These are phyloP conservation scores for Coelomomyces lativittatus DNA, from an alignment of 371 early-diverging fungal genomes.

Conservation along the genomic window DNA sequence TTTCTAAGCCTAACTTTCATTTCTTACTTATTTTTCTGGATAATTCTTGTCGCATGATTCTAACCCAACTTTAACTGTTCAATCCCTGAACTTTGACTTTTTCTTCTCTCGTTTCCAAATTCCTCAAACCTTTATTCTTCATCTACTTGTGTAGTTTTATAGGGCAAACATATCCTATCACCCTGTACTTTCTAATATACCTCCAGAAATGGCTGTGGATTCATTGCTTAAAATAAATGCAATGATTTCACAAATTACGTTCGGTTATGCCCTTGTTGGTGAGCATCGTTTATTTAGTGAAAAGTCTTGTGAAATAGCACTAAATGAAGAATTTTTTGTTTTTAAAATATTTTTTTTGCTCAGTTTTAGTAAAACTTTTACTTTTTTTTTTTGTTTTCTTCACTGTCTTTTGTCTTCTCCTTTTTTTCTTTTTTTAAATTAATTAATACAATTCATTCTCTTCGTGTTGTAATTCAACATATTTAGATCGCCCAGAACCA, in stretches of 20 bases:
- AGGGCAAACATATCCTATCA: neutral
- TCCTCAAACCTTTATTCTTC: no score
- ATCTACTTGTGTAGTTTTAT: slow-evolving; percentile 3
- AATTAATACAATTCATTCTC: neutral
- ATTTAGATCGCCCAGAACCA: neutral
- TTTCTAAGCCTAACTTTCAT: no score
- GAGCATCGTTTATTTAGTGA: no score
- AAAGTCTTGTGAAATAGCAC: no score
- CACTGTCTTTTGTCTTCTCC: neutral
- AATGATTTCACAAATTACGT: neutral
- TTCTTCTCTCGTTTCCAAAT: no score
- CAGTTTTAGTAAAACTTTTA: neutral
- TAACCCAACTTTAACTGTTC: no score
- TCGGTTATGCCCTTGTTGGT: neutral
- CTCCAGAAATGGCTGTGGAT: neutral
- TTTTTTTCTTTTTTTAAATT: neutral
- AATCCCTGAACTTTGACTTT: no score
- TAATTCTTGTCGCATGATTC: no score
- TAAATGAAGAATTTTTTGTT: no score
- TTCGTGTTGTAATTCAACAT: neutral
- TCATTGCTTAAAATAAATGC: neutral
- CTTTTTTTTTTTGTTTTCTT: neutral
- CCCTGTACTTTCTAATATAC: neutral
- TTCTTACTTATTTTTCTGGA: no score
- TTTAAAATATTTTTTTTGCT: no score